Conservation (phyloP, 2,329 filamentous ascomycete species). For the Cercospora zeina region DNA sequence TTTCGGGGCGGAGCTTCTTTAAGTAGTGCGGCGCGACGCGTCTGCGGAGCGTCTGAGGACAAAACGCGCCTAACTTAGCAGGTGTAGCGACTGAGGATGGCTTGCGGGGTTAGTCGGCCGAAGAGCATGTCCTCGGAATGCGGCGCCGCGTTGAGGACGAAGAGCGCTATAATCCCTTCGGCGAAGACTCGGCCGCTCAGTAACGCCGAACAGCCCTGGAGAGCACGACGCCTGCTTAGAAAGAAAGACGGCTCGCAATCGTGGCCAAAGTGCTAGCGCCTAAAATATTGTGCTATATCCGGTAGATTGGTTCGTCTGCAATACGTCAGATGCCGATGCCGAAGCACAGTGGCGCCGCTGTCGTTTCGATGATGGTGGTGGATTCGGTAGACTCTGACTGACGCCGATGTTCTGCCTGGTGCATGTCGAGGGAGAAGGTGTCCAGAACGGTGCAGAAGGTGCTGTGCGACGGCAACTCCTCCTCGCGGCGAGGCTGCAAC, state of each 20-base stretch:
- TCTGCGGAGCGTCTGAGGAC: too few species aligned
- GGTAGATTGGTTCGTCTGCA: not conserved
- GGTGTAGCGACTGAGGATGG: not conserved
- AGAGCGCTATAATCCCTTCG: not conserved
- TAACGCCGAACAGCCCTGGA: not conserved
- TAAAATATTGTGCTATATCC: slow-evolving; percentile 5
- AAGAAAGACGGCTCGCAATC: not conserved
- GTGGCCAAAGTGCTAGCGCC: slow-evolving; percentile 9
- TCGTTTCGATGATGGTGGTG: slow-evolving; percentile 3
- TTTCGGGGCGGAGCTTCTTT: too few species aligned
- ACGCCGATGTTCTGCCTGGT: not conserved
- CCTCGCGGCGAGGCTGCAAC: not conserved
- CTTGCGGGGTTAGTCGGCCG: slow-evolving; percentile 13
- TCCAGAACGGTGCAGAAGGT: not conserved
- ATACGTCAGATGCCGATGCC: not conserved
- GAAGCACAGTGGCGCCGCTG: not conserved
- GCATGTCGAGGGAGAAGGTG: slow-evolving; percentile 2
- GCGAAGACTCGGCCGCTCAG: not conserved
- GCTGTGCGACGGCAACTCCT: not conserved
- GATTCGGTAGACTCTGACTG: slow-evolving; percentile 3
- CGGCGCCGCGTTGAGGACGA: not conserved
- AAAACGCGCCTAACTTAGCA: too few species aligned
- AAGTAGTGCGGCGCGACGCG: too few species aligned
- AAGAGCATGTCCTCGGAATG: not conserved
- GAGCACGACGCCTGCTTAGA: slow-evolving; percentile 5